phyloP scores from a whole-genome alignment of 257 asterid species.

The Solanum bulbocastanum region DNA sequence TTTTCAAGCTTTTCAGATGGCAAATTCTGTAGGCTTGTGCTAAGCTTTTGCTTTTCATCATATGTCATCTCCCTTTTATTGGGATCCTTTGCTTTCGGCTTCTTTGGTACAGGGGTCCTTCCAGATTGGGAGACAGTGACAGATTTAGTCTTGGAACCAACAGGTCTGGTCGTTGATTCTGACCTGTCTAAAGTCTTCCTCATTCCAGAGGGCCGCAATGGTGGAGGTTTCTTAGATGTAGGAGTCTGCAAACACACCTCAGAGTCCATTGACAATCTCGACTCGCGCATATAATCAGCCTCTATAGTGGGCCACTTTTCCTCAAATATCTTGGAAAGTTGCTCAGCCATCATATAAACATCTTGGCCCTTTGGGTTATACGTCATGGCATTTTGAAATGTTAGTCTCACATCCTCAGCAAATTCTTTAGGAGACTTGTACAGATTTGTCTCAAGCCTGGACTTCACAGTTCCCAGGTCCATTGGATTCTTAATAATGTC shows the following conservation, averaged over 20 bases:
- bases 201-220: conserved; percentile 20
- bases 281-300: conserved; percentile 39
- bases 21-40: conserved; percentile 54
- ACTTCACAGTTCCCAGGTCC: conserved; percentile 76
- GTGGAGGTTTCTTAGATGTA: conserved; percentile 37
- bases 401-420: conserved; percentile 77
- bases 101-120: conserved; percentile 40
- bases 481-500: conserved; percentile 64
- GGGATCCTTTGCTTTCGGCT: conserved; percentile 88
- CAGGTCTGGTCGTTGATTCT: conserved; percentile 18
- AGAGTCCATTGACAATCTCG: conserved; percentile 26
- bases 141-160: conserved; percentile 33
- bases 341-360: conserved; percentile 79
- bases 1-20: conserved; percentile 89
- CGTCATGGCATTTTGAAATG: conserved; percentile 71
- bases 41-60: conserved; percentile 86
- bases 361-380: conserved; percentile 83
- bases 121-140: conserved; percentile 26
- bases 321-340: conserved; percentile 50
- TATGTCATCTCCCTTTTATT: conserved; percentile 90
- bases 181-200: conserved; percentile 26
- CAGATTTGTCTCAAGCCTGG: conserved; percentile 43
- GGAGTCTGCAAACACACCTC: conserved; percentile 44
- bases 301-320: conserved; percentile 58
- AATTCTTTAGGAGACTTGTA: conserved; percentile 70